These are phyloP conservation scores for Botrytis medusae DNA, from an alignment of 2,329 filamentous ascomycete genomes.

Conservation along the genomic window DNA sequence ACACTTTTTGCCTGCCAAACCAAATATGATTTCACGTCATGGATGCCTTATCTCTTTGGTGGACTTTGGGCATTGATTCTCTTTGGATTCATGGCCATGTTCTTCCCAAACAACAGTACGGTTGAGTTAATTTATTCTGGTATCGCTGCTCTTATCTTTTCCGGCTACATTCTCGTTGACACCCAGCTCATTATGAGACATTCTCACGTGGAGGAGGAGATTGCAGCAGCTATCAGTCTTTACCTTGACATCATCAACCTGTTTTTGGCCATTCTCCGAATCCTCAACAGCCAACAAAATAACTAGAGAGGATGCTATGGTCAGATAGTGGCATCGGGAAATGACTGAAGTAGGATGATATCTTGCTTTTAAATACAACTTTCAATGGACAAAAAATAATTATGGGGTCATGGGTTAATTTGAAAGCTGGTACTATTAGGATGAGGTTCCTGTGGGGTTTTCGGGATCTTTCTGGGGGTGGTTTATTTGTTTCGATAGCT, in stretches of 20 bases:
- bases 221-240: constrained; percentile 88
- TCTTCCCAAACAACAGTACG: constrained; percentile 81
- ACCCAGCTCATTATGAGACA: constrained; percentile 94
- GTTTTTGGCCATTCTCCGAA: constrained; percentile 88
- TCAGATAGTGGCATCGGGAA: constrained; percentile 1
- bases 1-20: constrained; percentile 93
- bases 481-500: not conserved
- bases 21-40: constrained; percentile 96
- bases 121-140: constrained; percentile 84
- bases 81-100: constrained; percentile 88
- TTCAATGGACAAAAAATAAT: not conserved
- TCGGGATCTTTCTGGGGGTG: not conserved
- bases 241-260: constrained; percentile 97
- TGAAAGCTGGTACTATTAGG: constrained; percentile 5
- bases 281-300: constrained; percentile 93
- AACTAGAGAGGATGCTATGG: constrained; percentile 58
- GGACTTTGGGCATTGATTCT: constrained; percentile 85
- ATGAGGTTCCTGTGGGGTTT: constrained; percentile 3
- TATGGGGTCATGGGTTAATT: constrained; percentile 7
- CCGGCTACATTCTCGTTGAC: constrained; percentile 91
- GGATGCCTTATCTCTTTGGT: constrained; percentile 94
- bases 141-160: constrained; percentile 82
- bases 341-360: not conserved
- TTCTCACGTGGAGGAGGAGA: constrained; percentile 97
- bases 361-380: not conserved